Percentiles rank a stretch among this genome's conserved stretches.
Conservation (phyloP, 805 yeast genomes). For the Candida maltosa region DNA sequence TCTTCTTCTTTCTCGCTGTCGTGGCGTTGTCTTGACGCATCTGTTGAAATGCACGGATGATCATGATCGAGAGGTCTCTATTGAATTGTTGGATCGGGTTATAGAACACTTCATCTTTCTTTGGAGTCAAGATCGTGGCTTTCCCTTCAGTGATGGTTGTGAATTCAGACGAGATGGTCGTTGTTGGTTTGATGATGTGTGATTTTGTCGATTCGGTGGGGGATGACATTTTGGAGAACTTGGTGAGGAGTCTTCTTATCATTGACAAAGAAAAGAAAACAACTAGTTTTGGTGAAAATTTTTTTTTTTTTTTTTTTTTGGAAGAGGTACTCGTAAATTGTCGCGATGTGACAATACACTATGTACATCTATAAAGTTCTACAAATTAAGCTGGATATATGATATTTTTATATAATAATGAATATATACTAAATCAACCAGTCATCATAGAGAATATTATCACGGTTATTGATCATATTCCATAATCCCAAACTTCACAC, state of each 20-base stretch:
- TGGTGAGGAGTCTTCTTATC: constrained; percentile 1
- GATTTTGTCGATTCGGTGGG: too few relatives aligned
- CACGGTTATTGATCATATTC: too few relatives aligned
- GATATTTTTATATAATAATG: too few relatives aligned
- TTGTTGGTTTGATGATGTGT: constrained; percentile 1
- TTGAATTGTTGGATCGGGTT: constrained; percentile 97
- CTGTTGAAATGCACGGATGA: constrained; percentile 83
- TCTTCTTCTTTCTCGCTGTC: constrained; percentile 12
- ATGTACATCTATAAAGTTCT: too few relatives aligned
- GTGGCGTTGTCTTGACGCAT: constrained; percentile 32
- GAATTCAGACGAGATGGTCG: constrained; percentile 11
- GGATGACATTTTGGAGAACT: too few relatives aligned
- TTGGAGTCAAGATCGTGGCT: constrained; percentile 80
- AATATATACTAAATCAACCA: too few relatives aligned
- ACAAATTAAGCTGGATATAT: too few relatives aligned
- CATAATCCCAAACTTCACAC: too few relatives aligned
- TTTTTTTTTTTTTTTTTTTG: constrained; percentile 2
- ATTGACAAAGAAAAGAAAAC: constrained; percentile 3
- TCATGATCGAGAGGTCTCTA: constrained; percentile 82
- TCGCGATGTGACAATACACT: too few relatives aligned
- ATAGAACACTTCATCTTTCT: constrained; percentile 82
- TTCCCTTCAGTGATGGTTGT: constrained; percentile 64
- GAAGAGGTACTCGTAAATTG: too few relatives aligned
- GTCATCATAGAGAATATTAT: too few relatives aligned
- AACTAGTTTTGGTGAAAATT: background rate